Conservation (phyloP, 176 grass and related monocot species). For the Musa troglodytarum region DNA sequence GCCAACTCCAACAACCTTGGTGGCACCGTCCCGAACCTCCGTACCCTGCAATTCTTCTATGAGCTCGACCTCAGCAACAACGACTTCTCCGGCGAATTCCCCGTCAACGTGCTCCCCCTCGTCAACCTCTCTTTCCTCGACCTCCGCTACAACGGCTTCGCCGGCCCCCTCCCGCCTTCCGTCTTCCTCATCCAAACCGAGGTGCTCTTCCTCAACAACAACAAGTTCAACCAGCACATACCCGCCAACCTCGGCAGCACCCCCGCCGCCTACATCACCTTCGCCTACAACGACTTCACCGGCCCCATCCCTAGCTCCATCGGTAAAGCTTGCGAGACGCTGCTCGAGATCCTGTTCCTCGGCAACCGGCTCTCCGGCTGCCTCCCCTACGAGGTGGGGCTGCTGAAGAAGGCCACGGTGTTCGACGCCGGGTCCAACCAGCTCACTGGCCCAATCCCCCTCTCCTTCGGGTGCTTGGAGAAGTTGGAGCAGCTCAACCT, state of each 20-base stretch:
- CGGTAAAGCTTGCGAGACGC: constrained; percentile 32
- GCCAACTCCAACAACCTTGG: constrained; percentile 78
- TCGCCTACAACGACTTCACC: constrained; percentile 78
- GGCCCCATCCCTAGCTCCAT: constrained; percentile 67
- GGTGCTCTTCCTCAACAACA: constrained; percentile 96
- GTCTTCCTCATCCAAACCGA: constrained; percentile 41
- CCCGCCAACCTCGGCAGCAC: constrained; percentile 63
- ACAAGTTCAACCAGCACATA: constrained; percentile 38
- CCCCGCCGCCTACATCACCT: constrained; percentile 61
- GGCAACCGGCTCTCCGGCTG: constrained; percentile 74
- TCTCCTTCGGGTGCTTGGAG: constrained; percentile 57
- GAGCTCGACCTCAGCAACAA: constrained; percentile 97
- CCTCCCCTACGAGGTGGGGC: constrained; percentile 75
- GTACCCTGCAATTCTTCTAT: constrained; percentile 50
- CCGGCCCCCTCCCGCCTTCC: constrained; percentile 24
- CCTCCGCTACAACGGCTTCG: constrained; percentile 59
- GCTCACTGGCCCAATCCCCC: constrained; percentile 69
- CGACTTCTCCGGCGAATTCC: constrained; percentile 37
- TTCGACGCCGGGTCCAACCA: constrained; percentile 83
- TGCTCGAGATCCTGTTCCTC: constrained; percentile 80
- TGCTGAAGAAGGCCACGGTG: constrained; percentile 61
- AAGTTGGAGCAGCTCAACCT: constrained; percentile 85
- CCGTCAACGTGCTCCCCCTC: constrained; percentile 30
- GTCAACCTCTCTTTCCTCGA: constrained; percentile 75
- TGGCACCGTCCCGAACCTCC: constrained; percentile 28